Base-by-base conservation (phyloP, 2,329 filamentous ascomycete species). In the Aspergillus aculeatus region DNA sequence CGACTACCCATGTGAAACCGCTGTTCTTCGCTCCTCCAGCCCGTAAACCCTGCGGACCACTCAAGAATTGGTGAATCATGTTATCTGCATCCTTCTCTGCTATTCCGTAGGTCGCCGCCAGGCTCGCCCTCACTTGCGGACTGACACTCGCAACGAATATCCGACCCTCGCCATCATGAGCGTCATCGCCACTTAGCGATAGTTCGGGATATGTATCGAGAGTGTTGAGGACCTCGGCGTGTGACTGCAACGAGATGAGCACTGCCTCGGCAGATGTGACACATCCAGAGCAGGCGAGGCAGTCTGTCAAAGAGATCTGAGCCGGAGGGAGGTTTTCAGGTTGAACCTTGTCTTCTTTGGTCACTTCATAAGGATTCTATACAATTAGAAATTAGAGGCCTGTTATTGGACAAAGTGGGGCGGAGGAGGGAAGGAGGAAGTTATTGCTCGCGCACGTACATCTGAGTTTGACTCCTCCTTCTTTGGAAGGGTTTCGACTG, bases 251-350 rank as follows among this genome's bases (percentile, higher is more conserved):
- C 60, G 91, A 95, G 54, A 99, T 92, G 47, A 99, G 86, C n/a
- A 99, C 91, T 16, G 95, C 95, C 79, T 99, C 95, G 50, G 95
- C 95, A 5, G 93, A 96, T 21, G 95, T 99, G 54, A 99, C 95
- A 75, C 95, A 99, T 56, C 95, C 95, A 10, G 95, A 97, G 77
- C 95, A 99, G 55, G 95, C 95, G 54, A 99, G 88, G 72, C 95
- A 99, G 77, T 99, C 95, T 6, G 95, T 98, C 62, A 99, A 85
- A 52, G 93, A 97, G 69, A 99, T 98, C 73, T 96, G 88, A 6
- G 94, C 93, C 1, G 93, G 91, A 3, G 87, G 83, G 54, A 84
- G 83, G 63, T 86, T 79, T 54, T 80, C 72, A 23, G 80, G 72
- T 51, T 81, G 76, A 31, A 88, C 81, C 70, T 91, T 88, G 75